Evolutionary conservation across 2,329 filamentous ascomycete genomes (phyloP).

Genomic region (Fusarium coicis): DNA sequence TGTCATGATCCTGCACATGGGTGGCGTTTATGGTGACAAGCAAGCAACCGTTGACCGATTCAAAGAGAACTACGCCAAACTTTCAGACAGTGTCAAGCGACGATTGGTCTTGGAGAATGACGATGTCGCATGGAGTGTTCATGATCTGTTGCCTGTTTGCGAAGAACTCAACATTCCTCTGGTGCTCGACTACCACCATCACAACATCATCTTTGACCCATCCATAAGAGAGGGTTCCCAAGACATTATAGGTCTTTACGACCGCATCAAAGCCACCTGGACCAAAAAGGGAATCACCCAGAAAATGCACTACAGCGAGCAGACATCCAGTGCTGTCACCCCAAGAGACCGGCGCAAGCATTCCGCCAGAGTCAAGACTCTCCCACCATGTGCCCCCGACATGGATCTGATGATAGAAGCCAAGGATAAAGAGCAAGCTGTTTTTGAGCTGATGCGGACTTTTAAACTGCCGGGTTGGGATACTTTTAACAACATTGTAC

Average conservation of each 20-base stretch:
- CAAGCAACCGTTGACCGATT: conserved; percentile 81
- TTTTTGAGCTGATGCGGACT: conserved; percentile 91
- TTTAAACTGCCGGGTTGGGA: conserved; percentile 87
- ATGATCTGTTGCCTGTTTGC: conserved; percentile 88
- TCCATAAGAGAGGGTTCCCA: conserved; percentile 82
- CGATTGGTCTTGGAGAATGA: conserved; percentile 93
- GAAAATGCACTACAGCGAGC: conserved; percentile 98
- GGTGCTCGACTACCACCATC: conserved; percentile 93
- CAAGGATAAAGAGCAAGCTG: conserved; percentile 97
- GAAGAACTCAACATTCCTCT: conserved; percentile 94
- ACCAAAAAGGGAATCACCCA: conserved; percentile 83
- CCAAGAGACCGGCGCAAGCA: conserved; percentile 85
- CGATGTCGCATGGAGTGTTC: conserved; percentile 91
- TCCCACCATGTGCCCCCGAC: conserved; percentile 83
- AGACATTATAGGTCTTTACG: conserved; percentile 80
- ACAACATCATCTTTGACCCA: conserved; percentile 90
- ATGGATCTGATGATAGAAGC: conserved; percentile 99
- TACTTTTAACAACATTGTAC: conserved; percentile 79
- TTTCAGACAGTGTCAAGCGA: conserved; percentile 78
- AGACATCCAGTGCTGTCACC: conserved; percentile 72
- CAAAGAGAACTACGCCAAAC: conserved; percentile 73
- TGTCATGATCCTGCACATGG: conserved; percentile 95
- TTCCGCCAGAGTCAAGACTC: conserved; percentile 77
- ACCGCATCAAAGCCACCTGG: conserved; percentile 87
- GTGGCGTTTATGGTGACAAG: conserved; percentile 90